Evolutionary conservation across 1,284 basidiomycete species (phyloP), one percentile per base, ranked within the genome.

Genomic region (Xerocomus nothofagi): DNA sequence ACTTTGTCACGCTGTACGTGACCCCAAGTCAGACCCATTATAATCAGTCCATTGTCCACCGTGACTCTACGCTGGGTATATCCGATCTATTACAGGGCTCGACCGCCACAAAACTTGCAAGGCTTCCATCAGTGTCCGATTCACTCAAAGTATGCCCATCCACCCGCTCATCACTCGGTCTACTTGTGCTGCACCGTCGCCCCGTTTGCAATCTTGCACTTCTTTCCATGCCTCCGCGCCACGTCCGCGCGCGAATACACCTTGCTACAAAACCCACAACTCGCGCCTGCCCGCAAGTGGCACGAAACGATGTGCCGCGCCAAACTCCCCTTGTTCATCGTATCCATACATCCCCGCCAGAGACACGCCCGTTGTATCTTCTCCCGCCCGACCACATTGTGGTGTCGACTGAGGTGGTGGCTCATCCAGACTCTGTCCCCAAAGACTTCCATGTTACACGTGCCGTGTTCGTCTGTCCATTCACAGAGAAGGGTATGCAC

Each of bases 311-410:
- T 43, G 20, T 68, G 64, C 15, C 64, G 51, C 24, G 53, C 57
- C 39, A 67, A 50, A 42, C 51, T 58, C 14, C 65, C 61, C 47
- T 67, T 66, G 51, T 65, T 64, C 63, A 67, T 60, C 33, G 41
- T 53, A 9, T 55, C 63, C 9, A 40, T 41, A 34, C 63, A 67
- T 24, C 48, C 59, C 26, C 30, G 39, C 61, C 65, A 63, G 34
- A 49, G 46, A 45, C 61, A 66, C n/a, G 47, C 39, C 2, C 49
- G 49, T 4, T 47, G 47, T 0, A 47, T 38, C 31, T 51, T 57
- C 18, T 63, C 63, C 36, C 57, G 45, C 21, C 65, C 65, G 6
- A 50, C 37, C 7, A 63, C 50, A 29, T 51, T 41, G 36, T 68
- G 62, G 10, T 27, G 30, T 10, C 49, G 44, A 32, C 54, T 50